Evolutionary conservation across 768 basidiomycete genomes (phyloP), one percentile per base, ranked within the genome.

Genomic region (Punctularia strigosozonata): DNA sequence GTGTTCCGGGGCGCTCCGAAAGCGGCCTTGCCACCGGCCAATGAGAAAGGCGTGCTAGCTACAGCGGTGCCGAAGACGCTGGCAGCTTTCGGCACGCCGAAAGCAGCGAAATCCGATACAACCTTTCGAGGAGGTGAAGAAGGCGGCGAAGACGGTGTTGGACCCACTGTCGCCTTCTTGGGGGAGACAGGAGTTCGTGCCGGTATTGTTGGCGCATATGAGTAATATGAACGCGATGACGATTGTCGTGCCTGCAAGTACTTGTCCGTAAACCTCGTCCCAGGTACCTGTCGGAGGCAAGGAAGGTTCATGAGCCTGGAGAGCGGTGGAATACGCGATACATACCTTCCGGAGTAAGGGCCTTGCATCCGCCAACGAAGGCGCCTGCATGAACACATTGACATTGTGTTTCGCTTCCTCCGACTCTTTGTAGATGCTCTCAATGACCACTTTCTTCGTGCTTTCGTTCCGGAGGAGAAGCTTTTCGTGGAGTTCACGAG

Each of bases 241-340:
- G 71, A 54, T 50, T 79, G 71, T 35, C 83, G 72, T 23, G 81
- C 77, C 48, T 79, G 74, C 20, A 92, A 72, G 58, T 97, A 98
- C 58, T 94, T 92, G 48, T 98, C 92, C 15, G 94, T 97, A 65
- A 97, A 94, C 3, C 94, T 83, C 30, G 89, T 87, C n/a, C 88
- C 89, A 36, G 80, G 77, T 34, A 95, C 85, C 91, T 95, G 54
- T 20, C 28, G n/a, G 43, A 37, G 40, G 24, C 42, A 40, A 38
- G 24, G 20, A 37, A 47, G 21, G 41, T 26, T 15, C 14, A 28
- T 34, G 31, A 46, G 41, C 30, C 23, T 25, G 24, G n/a, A 17
- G 6, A 30, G 12, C 41, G 22, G 15, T 24, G 20, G 28, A 30
- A 31, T n/a, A 31, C 15, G 12, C 1, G 32, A 21, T 30, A 56